Base-by-base conservation (phyloP, 257 asterid genomes). In the Salvia hispanica region DNA sequence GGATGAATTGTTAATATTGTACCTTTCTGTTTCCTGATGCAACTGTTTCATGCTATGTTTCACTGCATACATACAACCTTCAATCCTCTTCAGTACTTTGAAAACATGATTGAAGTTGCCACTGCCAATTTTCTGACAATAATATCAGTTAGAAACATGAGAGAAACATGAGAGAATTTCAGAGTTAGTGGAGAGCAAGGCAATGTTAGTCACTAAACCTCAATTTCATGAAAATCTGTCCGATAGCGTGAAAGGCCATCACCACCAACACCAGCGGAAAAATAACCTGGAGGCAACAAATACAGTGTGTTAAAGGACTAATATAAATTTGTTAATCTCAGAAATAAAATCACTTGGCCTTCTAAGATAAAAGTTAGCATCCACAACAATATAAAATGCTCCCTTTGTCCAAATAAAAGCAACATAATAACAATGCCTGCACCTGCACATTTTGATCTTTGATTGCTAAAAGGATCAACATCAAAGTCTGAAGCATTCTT, bases 61-160 rank as follows among this genome's bases (percentile, higher is more conserved):
- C 74, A 93, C 96, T 3, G 99, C 97, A 63, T 90, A 93, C 88
- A 85, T 62, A 81, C 96, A 88, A 67, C 97, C 99, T 66, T 93
- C 99, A 15, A 90, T 88, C 74, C 99, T 84, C 82, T 86, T 88
- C 79, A 93, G 72, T 60, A 77, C 97, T 81, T 90, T 93, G 81
- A 82, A 93, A 72, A 90, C 96, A 55, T 84, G 75, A 71, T 81
- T 93, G 80, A 93, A 93, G 82, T 93, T 88, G 72, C 99, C 97
- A 59, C 59, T 81, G 68, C 97, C 97, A 56, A 93, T 88, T 90
- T 88, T 62, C 67, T 62, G 54, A 44, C 12, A 40, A 61, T 9
- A 16, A 39, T 9, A 62, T 43, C n/a, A 6, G 40, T 25, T 21
- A 12, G 39, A 62, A 21, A 43, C 11, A 5, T 3, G 21, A 2